These are phyloP conservation scores for Hevea brasiliensis DNA, from an alignment of 345 rosid species.

Conservation along the genomic window DNA sequence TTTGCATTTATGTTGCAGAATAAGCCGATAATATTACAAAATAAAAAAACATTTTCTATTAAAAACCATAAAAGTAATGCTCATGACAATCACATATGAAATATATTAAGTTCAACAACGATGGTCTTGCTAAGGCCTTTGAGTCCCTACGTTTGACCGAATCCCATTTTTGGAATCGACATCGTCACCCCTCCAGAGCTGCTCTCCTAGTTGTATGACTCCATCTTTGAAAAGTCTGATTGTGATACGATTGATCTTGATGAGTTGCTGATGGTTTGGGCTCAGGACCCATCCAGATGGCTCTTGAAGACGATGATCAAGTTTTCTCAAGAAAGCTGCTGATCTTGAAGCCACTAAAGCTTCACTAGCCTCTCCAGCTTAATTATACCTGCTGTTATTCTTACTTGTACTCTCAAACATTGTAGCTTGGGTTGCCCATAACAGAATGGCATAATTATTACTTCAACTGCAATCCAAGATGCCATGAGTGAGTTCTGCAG, in stretches of 20 bases:
- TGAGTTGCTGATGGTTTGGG: slow-evolving; percentile 79
- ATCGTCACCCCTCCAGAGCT: slow-evolving; percentile 49
- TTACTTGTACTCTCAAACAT: neutral
- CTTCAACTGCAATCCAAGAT: too few relatives aligned
- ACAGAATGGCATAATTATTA: neutral
- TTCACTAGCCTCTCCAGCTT: neutral
- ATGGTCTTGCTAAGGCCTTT: slow-evolving; percentile 61
- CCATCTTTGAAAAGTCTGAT: slow-evolving; percentile 68
- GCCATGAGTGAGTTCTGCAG: too few relatives aligned
- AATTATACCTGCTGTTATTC: neutral
- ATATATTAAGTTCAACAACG: too few relatives aligned
- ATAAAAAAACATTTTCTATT: too few relatives aligned
- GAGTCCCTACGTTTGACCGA: slow-evolving; percentile 63
- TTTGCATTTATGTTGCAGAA: too few relatives aligned
- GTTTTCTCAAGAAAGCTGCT: slow-evolving; percentile 62
- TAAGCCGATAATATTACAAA: too few relatives aligned
- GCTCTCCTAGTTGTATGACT: slow-evolving; percentile 54
- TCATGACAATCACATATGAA: too few relatives aligned
- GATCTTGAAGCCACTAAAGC: slow-evolving; percentile 60
- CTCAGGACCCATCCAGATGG: slow-evolving; percentile 66
- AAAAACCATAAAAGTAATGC: too few relatives aligned
- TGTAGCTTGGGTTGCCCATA: neutral
- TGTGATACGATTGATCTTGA: slow-evolving; percentile 48
- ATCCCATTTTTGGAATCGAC: slow-evolving; percentile 63
- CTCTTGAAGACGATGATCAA: slow-evolving; percentile 51